These are phyloP conservation scores for Sanguinoderma infundibulare DNA, from an alignment of 1,284 basidiomycete genomes.

Conservation along the genomic window DNA sequence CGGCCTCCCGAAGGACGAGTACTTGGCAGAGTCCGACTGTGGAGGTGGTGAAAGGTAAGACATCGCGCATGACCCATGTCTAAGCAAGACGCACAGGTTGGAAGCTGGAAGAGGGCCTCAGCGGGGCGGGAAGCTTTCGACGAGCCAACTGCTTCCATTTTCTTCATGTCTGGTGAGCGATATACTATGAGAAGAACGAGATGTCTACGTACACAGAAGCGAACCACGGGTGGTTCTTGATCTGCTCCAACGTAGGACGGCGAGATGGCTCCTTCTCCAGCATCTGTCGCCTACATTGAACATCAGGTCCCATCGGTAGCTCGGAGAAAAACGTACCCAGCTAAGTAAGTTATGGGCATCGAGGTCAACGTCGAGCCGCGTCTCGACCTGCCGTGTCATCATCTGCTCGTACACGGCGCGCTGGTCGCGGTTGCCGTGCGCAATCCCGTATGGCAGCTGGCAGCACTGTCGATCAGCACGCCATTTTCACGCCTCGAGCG, in stretches of 20 bases:
- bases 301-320: not conserved
- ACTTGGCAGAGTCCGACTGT: slow-evolving; percentile 8
- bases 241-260: slow-evolving; percentile 24
- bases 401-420: slow-evolving; percentile 11
- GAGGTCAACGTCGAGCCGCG: slow-evolving; percentile 13
- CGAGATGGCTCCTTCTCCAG: slow-evolving; percentile 28
- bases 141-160: slow-evolving; percentile 16
- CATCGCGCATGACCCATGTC: not conserved
- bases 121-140: slow-evolving; percentile 2
- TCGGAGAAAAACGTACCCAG: slow-evolving; percentile 15
- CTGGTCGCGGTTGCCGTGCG: slow-evolving; percentile 4
- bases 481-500: not conserved
- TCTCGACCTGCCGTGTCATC: slow-evolving; percentile 2
- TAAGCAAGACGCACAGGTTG: slow-evolving; percentile 6
- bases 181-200: not conserved
- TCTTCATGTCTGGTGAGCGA: not conserved
- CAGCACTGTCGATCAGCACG: not conserved
- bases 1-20: slow-evolving; percentile 10
- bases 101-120: not conserved
- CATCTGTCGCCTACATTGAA: slow-evolving; percentile 22
- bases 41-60: not conserved
- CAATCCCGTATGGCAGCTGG: slow-evolving; percentile 28
- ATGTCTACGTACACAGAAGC: slow-evolving; percentile 20
- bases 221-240: slow-evolving; percentile 32
- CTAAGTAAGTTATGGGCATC: slow-evolving; percentile 20